phyloP scores from a whole-genome alignment of 192 early-diverging fungal genomes.

The Coemansia sp. region DNA sequence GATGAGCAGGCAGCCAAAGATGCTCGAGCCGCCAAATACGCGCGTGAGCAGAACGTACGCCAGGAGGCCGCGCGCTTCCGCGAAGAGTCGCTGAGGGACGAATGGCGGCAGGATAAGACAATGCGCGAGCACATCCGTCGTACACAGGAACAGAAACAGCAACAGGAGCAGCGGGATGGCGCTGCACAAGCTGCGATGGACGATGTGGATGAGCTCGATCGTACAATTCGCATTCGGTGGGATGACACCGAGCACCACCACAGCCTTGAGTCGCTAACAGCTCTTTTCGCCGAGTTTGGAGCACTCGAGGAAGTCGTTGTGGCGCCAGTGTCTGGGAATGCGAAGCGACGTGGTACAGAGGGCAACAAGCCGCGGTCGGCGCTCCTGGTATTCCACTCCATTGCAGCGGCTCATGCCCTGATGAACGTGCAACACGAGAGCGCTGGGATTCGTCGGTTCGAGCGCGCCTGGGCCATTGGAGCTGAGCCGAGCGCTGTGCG shows the following conservation, averaged over 20 bases:
- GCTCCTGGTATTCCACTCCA: constrained; percentile 35
- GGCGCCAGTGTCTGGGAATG: constrained; percentile 25
- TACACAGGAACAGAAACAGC: neutral
- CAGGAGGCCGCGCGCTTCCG: constrained; percentile 39
- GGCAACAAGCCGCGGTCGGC: constrained; percentile 18
- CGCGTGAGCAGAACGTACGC: constrained; percentile 14
- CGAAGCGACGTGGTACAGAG: constrained; percentile 1
- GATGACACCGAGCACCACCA: neutral
- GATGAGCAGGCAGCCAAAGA: constrained; percentile 24
- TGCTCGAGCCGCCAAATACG: constrained; percentile 2
- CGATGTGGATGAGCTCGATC: constrained; percentile 41
- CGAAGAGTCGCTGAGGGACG: constrained; percentile 22
- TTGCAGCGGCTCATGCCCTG: constrained; percentile 40
- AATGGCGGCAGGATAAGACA: constrained; percentile 18
- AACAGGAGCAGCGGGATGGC: constrained; percentile 2
- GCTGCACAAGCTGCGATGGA: constrained; percentile 9
- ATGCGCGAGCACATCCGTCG: constrained; percentile 37
- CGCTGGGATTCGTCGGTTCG: constrained; percentile 13
- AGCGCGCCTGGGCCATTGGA: constrained; percentile 33
- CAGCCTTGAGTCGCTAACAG: constrained; percentile 13
- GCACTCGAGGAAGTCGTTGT: constrained; percentile 45
- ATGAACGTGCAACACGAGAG: constrained; percentile 17
- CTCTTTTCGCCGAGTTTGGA: constrained; percentile 30
- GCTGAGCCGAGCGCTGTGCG: constrained; percentile 28
- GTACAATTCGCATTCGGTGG: constrained; percentile 36